Conservation (phyloP, 2,329 filamentous ascomycete species). For the Amauroascus verrucosus region DNA sequence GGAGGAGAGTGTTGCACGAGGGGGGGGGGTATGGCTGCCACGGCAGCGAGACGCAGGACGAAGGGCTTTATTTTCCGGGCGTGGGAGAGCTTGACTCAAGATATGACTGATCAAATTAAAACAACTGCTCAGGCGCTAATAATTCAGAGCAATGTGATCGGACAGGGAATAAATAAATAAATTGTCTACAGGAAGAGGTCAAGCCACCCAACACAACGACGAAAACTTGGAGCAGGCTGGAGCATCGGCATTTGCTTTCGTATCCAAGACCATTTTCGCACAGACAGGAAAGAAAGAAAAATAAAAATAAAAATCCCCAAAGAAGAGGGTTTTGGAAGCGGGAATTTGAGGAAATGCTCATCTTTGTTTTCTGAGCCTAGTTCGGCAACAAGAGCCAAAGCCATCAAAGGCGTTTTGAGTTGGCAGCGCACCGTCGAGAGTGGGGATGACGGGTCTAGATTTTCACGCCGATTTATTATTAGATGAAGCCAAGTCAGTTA, state of each 20-base stretch:
- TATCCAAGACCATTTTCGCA: background rate
- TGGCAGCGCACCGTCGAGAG: conserved; percentile 6
- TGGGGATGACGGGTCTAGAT: conserved; percentile 15
- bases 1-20: conserved; percentile 3
- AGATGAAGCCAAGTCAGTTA: conserved; percentile 9
- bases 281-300: too few relatives aligned
- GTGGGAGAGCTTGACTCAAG: conserved; percentile 6
- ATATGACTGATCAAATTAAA: conserved; percentile 15
- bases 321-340: background rate
- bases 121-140: conserved; percentile 9
- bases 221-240: background rate
- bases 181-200: background rate
- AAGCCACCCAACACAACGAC: background rate
- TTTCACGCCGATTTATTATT: conserved; percentile 3
- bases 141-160: conserved; percentile 5
- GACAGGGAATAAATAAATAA: background rate
- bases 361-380: background rate
- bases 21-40: conserved; percentile 4
- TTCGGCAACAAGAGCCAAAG: conserved; percentile 9
- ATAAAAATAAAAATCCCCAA: background rate
- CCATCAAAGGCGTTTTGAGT: background rate
- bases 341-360: conserved; percentile 9
- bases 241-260: background rate
- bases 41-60: conserved; percentile 4
- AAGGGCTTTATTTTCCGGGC: conserved; percentile 7